Percentiles rank a stretch among this genome's conserved stretches.
These are phyloP conservation scores for Calonectria leucothoes DNA, from an alignment of 2,329 filamentous ascomycete genomes.

Conservation along the genomic window DNA sequence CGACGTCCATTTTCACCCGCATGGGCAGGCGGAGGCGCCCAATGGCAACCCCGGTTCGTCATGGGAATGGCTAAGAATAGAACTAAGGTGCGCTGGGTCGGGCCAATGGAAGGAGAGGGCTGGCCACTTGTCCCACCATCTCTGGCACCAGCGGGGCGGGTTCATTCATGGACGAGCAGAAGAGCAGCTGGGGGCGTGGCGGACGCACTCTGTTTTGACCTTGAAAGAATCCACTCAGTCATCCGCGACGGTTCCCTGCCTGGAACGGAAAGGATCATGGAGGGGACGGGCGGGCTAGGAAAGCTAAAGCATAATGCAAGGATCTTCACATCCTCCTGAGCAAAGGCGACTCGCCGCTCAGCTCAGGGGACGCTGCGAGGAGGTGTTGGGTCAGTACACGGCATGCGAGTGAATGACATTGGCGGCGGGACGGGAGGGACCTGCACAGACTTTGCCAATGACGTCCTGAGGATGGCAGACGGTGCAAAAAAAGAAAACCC, in stretches of 20 bases:
- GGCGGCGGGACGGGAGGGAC: background rate
- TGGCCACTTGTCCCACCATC: slow-evolving; percentile 30
- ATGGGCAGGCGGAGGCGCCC: slow-evolving; percentile 28
- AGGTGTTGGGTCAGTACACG: background rate
- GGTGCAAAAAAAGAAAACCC: slow-evolving; percentile 14
- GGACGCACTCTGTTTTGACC: slow-evolving; percentile 7
- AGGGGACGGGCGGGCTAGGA: slow-evolving; percentile 14
- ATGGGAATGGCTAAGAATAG: slow-evolving; percentile 41
- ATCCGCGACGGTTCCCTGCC: slow-evolving; percentile 12
- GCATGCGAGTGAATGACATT: background rate
- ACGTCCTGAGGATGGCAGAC: background rate
- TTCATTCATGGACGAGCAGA: slow-evolving; percentile 3
- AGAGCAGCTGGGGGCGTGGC: slow-evolving; percentile 5
- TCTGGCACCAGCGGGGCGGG: slow-evolving; percentile 27
- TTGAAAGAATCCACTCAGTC: slow-evolving; percentile 4
- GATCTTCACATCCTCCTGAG: slow-evolving; percentile 8
- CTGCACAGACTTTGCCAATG: slow-evolving; percentile 2
- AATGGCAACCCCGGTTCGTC: slow-evolving; percentile 26
- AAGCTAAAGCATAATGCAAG: slow-evolving; percentile 16
- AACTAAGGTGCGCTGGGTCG: slow-evolving; percentile 25
- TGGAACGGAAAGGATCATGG: slow-evolving; percentile 11
- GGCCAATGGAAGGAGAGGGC: slow-evolving; percentile 23
- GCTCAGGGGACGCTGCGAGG: background rate
- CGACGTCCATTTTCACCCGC: slow-evolving; percentile 39
- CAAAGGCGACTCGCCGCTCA: slow-evolving; percentile 18